Conservation (phyloP, 257 asterid genomes). For the Rhazya stricta region DNA sequence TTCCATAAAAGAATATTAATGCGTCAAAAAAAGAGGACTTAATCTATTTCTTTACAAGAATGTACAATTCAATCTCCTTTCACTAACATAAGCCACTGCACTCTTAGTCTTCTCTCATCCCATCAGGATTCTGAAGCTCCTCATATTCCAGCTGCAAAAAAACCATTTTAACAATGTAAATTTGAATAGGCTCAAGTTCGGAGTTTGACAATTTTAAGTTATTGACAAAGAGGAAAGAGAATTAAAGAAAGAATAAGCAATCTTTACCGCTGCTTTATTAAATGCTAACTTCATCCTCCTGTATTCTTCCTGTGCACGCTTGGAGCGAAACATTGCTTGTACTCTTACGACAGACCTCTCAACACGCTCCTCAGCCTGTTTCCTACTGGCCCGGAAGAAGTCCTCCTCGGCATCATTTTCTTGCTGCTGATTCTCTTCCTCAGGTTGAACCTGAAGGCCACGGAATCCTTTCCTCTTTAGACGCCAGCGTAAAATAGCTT, state of each 20-base stretch:
- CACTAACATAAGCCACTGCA: not conserved
- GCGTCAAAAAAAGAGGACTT: not conserved
- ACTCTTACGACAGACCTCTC: slow-evolving; percentile 89
- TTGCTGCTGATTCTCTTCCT: slow-evolving; percentile 35
- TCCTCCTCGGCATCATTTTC: slow-evolving; percentile 64
- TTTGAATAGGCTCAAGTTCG: not conserved
- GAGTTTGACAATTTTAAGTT: not conserved
- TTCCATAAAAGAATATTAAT: not conserved
- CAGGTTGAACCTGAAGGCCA: slow-evolving; percentile 65
- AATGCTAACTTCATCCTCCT: slow-evolving; percentile 80
- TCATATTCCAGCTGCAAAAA: slow-evolving; percentile 48
- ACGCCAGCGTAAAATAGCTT: slow-evolving; percentile 91
- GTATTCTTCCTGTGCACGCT: slow-evolving; percentile 83
- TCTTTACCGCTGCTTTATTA: slow-evolving; percentile 49
- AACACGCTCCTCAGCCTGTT: slow-evolving; percentile 96
- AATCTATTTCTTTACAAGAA: slow-evolving; percentile 9
- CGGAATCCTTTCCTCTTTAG: slow-evolving; percentile 89
- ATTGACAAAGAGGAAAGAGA: not conserved
- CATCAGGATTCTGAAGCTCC: slow-evolving; percentile 14
- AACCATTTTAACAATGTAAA: not conserved
- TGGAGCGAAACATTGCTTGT: slow-evolving; percentile 96
- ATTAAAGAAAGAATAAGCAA: not conserved
- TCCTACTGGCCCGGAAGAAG: slow-evolving; percentile 86
- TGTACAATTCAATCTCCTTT: slow-evolving; percentile 1
- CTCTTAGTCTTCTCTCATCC: slow-evolving; percentile 1